Conservation (phyloP, 2,329 filamentous ascomycete species). For the Sclerotiophoma versabilis region DNA sequence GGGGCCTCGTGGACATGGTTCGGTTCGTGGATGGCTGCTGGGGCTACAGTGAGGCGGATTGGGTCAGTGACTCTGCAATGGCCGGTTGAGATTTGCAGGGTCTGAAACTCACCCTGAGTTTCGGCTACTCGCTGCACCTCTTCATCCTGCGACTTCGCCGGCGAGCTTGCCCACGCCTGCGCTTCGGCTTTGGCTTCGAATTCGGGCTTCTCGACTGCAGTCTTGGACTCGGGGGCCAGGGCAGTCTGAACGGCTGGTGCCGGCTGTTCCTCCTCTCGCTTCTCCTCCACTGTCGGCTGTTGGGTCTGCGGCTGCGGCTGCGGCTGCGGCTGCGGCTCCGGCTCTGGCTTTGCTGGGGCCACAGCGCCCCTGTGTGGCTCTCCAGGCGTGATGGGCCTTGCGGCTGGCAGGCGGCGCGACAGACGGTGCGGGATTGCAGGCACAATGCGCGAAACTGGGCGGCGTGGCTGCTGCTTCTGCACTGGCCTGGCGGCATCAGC, state of each 20-base stretch:
- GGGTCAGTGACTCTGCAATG: background rate
- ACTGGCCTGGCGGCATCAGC: conserved; percentile 33
- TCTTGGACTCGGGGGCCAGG: conserved; percentile 40
- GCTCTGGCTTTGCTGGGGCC: conserved; percentile 18
- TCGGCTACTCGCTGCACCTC: conserved; percentile 21
- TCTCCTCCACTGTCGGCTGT: conserved; percentile 20
- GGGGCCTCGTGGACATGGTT: conserved; percentile 3
- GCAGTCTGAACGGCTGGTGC: conserved; percentile 25
- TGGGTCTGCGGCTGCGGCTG: conserved; percentile 14
- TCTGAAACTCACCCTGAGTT: conserved; percentile 29
- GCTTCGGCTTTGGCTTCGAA: conserved; percentile 15
- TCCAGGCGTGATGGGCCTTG: conserved; percentile 39
- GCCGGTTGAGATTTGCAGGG: background rate
- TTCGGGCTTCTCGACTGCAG: conserved; percentile 25
- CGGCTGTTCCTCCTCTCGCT: conserved; percentile 22
- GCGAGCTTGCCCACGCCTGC: conserved; percentile 22
- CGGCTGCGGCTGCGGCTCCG: conserved; percentile 2
- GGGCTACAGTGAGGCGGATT: background rate
- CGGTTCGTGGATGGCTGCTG: conserved; percentile 9
- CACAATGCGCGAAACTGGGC: conserved; percentile 43
- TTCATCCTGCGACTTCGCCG: conserved; percentile 23
- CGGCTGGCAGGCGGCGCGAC: conserved; percentile 33
- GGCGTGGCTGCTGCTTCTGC: conserved; percentile 38
- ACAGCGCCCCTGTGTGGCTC: conserved; percentile 30
- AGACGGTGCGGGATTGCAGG: conserved; percentile 49